Conservation (phyloP, 1,139 yeast genomes). For the Saccharomycopsis crataegensis region DNA sequence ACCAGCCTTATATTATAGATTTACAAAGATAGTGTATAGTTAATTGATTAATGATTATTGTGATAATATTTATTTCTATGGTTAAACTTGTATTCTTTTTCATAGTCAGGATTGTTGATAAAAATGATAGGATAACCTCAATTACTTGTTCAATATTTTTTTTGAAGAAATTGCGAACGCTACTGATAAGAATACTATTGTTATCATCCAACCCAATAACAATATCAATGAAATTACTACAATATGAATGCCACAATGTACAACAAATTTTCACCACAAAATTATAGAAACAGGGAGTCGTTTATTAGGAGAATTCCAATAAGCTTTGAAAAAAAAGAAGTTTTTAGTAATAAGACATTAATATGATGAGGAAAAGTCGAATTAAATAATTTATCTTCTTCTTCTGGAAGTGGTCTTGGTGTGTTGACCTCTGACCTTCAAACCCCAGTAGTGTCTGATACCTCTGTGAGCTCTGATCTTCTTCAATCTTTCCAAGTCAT, state of each 20-base stretch:
- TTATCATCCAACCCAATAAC: too few species aligned
- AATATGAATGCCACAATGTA: too few species aligned
- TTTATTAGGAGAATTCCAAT: neutral
- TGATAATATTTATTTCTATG: neutral
- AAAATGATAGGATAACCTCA: too few species aligned
- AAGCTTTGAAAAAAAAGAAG: conserved; percentile 4
- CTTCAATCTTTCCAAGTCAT: conserved; percentile 99
- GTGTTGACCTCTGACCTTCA: conserved; percentile 97
- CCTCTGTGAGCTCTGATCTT: conserved; percentile 99
- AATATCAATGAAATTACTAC: too few species aligned
- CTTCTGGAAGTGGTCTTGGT: conserved; percentile 98
- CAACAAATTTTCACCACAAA: too few species aligned
- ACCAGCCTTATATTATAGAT: conserved; percentile 62
- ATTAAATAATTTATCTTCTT: conserved; percentile 15
- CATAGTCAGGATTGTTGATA: neutral
- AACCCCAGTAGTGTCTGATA: conserved; percentile 99
- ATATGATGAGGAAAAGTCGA: neutral
- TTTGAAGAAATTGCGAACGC: too few species aligned
- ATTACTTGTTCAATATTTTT: too few species aligned
- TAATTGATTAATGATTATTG: too few species aligned
- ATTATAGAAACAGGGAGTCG: neutral
- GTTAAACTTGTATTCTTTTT: neutral
- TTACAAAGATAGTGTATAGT: conserved; percentile 42
- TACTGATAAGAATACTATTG: too few species aligned
- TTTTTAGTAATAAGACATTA: neutral